phyloP scores from a whole-genome alignment of 768 basidiomycete genomes.

The Sarcodon sp. region DNA sequence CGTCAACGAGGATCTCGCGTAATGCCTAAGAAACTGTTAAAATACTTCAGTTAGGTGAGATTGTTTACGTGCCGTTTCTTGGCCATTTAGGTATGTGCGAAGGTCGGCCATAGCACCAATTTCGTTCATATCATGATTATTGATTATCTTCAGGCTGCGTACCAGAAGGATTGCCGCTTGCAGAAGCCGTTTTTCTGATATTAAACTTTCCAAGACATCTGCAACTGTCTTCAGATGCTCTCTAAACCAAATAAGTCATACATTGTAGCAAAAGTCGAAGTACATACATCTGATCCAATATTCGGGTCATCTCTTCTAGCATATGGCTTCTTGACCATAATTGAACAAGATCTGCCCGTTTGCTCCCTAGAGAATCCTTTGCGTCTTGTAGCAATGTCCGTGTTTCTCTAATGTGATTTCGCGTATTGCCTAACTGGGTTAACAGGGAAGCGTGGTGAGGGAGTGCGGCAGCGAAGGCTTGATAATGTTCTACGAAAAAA shows the following conservation, averaged over 20 bases:
- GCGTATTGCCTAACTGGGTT: slow-evolving; percentile 57
- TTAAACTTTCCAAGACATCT: slow-evolving; percentile 84
- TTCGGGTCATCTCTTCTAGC: slow-evolving; percentile 89
- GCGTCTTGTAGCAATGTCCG: slow-evolving; percentile 63
- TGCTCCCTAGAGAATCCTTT: slow-evolving; percentile 67
- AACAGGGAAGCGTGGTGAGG: slow-evolving; percentile 81
- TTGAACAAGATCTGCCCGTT: slow-evolving; percentile 81
- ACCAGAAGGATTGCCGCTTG: slow-evolving; percentile 83
- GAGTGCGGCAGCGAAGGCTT: slow-evolving; percentile 88
- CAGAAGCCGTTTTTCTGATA: slow-evolving; percentile 88
- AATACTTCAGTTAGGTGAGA: background rate
- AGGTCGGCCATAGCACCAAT: slow-evolving; percentile 92
- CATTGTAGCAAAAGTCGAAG: slow-evolving; percentile 1
- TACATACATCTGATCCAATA: slow-evolving; percentile 89
- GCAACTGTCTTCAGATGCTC: slow-evolving; percentile 87
- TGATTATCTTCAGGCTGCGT: slow-evolving; percentile 80
- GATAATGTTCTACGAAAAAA: slow-evolving; percentile 65
- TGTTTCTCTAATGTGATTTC: slow-evolving; percentile 61
- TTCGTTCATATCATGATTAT: slow-evolving; percentile 85
- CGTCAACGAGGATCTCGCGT: slow-evolving; percentile 87
- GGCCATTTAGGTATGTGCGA: slow-evolving; percentile 67
- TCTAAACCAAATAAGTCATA: slow-evolving; percentile 26
- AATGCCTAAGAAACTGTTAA: slow-evolving; percentile 44
- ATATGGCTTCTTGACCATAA: slow-evolving; percentile 82
- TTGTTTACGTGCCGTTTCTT: slow-evolving; percentile 62